phyloP scores from a whole-genome alignment of 1,139 yeast genomes.

The Blastobotrys apis region DNA sequence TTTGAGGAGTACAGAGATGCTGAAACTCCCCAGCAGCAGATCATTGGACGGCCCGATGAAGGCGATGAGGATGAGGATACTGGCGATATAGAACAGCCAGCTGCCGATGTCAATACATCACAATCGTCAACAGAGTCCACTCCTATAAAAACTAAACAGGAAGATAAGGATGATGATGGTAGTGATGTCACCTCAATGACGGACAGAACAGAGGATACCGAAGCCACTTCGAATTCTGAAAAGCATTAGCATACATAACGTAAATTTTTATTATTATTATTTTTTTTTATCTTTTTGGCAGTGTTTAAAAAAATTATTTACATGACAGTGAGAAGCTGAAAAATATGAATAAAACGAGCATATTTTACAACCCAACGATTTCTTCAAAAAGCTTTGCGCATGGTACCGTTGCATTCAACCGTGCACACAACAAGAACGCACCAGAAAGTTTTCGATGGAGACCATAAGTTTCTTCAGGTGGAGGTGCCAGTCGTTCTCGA shows the following conservation, averaged over 20 bases:
- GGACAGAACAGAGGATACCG: conserved; percentile 1
- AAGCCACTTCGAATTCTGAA: not conserved
- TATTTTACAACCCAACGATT: conserved; percentile 51
- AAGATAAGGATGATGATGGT: not conserved
- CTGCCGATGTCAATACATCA: no score
- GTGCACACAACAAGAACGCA: conserved; percentile 83
- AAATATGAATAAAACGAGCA: no score
- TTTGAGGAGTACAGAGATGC: not conserved
- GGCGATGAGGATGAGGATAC: no score
- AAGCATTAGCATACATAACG: not conserved
- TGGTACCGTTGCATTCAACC: conserved; percentile 77
- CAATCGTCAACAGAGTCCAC: no score
- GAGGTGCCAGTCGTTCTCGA: conserved; percentile 88
- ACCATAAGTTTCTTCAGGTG: conserved; percentile 97
- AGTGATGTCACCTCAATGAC: not conserved
- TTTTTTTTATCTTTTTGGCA: not conserved
- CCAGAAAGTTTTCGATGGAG: conserved; percentile 94
- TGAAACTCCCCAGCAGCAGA: conserved; percentile 4
- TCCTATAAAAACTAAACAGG: no score
- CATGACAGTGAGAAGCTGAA: not conserved
- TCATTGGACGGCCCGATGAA: not conserved
- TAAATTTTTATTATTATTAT: not conserved
- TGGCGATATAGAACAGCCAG: no score
- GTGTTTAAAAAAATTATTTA: not conserved
- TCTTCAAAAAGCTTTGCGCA: conserved; percentile 75